These are phyloP conservation scores for Saksenaea vasiformis DNA, from an alignment of 371 early-diverging fungal genomes.

Conservation along the genomic window DNA sequence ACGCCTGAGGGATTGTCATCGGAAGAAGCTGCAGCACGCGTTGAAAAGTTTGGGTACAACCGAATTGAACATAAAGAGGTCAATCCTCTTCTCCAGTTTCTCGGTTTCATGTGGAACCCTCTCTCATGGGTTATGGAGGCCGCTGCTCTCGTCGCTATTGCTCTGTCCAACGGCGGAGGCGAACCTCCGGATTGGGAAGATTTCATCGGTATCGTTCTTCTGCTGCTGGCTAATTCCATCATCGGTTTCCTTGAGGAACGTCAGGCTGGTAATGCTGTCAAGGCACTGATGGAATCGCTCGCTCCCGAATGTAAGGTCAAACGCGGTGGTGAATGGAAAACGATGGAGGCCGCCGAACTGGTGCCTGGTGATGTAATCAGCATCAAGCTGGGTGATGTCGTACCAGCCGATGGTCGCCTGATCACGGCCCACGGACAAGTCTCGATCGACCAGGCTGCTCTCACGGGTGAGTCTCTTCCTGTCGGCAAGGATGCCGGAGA, in stretches of 20 bases:
- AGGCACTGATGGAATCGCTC: conserved; percentile 77
- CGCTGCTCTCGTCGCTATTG: conserved; percentile 75
- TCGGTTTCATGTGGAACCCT: conserved; percentile 87
- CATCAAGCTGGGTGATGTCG: conserved; percentile 78
- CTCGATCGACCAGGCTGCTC: conserved; percentile 78
- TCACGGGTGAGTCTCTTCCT: conserved; percentile 85
- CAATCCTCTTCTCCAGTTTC: conserved; percentile 84
- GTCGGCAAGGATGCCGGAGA: conserved; percentile 73
- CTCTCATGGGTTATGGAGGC: conserved; percentile 84
- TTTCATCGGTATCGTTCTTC: conserved; percentile 80
- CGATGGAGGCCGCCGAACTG: conserved; percentile 57
- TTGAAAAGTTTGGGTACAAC: conserved; percentile 71
- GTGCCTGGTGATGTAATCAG: conserved; percentile 81
- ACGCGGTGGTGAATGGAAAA: conserved; percentile 61
- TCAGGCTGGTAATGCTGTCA: conserved; percentile 77
- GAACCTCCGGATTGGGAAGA: conserved; percentile 81
- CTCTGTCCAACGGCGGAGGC: conserved; percentile 68
- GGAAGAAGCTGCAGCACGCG: conserved; percentile 66
- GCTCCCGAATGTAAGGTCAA: conserved; percentile 77
- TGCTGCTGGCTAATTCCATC: conserved; percentile 81
- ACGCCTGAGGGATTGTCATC: conserved; percentile 62
- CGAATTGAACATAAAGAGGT: conserved; percentile 74
- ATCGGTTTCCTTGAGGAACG: conserved; percentile 90
- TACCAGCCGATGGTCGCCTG: conserved; percentile 78
- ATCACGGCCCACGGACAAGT: conserved; percentile 53